These are phyloP conservation scores for Globisporangium cylindrosporum DNA, from an alignment of 352 stramenopile genomes.

Conservation along the genomic window DNA sequence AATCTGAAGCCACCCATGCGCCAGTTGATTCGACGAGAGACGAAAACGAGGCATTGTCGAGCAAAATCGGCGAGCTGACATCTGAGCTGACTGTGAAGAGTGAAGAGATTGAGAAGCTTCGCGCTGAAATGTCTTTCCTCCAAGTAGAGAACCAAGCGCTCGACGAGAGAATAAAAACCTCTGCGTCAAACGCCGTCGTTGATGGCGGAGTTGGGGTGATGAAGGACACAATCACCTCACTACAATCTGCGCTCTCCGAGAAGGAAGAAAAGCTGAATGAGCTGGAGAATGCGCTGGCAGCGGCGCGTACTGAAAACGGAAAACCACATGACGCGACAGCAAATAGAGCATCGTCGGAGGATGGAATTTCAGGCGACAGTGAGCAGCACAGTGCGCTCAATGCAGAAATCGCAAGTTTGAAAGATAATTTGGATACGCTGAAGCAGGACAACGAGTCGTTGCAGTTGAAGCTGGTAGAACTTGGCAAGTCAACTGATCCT, in stretches of 20 bases:
- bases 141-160: not conserved
- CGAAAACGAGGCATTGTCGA: not conserved
- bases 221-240: constrained; percentile 2
- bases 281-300: constrained; percentile 7
- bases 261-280: constrained; percentile 4
- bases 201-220: not conserved
- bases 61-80: not conserved
- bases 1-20: not conserved
- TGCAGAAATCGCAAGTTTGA: constrained; percentile 10
- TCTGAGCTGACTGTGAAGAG: not conserved
- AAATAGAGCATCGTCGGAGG: not conserved
- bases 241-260: not conserved
- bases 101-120: constrained; percentile 8
- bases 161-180: not conserved
- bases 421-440: not conserved
- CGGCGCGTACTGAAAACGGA: constrained; percentile 3
- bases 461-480: not conserved
- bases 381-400: constrained; percentile 5
- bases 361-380: not conserved
- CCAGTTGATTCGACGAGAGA: not conserved
- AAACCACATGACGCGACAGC: not conserved
- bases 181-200: not conserved
- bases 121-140: not conserved
- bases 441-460: constrained; percentile 16
- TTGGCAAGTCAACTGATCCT: not conserved